These are phyloP conservation scores for Hanseniaspora jakobsenii DNA, from an alignment of 805 yeast species.

Conservation along the genomic window DNA sequence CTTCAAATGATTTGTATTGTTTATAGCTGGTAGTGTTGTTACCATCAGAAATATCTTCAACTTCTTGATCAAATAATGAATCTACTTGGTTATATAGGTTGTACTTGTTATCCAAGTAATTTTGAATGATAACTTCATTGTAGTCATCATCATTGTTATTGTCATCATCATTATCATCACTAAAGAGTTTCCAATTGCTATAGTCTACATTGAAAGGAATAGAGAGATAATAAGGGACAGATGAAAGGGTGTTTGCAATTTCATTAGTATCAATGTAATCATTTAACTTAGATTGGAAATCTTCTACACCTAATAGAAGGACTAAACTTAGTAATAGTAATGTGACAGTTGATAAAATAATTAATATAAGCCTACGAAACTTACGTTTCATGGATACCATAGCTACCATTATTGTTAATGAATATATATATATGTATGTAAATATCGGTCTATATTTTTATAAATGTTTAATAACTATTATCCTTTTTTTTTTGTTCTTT, in stretches of 20 bases:
- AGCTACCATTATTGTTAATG: conserved; percentile 1
- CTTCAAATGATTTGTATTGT: conserved; percentile 11
- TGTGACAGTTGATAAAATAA: background rate
- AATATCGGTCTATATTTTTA: too few species aligned
- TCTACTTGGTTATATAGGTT: too few species aligned
- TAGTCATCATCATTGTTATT: background rate
- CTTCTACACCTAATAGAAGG: too few species aligned
- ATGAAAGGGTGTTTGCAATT: background rate
- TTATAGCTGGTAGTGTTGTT: too few species aligned
- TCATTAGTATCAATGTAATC: background rate
- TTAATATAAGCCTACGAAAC: conserved; percentile 1
- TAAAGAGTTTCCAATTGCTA: too few species aligned
- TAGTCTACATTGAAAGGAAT: background rate
- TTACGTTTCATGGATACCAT: background rate
- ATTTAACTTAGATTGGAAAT: too few species aligned
- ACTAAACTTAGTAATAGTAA: background rate
- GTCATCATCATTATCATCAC: background rate
- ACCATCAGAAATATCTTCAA: too few species aligned
- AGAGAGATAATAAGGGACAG: background rate
- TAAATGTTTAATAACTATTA: too few species aligned
- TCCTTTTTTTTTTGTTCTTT: too few species aligned
- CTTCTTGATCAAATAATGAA: too few species aligned
- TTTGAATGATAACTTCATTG: conserved; percentile 7
- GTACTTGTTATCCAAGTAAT: too few species aligned
- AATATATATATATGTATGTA: too few species aligned